Evolutionary conservation across 768 basidiomycete species (phyloP).

Genomic region (Tricholoma terreum): DNA sequence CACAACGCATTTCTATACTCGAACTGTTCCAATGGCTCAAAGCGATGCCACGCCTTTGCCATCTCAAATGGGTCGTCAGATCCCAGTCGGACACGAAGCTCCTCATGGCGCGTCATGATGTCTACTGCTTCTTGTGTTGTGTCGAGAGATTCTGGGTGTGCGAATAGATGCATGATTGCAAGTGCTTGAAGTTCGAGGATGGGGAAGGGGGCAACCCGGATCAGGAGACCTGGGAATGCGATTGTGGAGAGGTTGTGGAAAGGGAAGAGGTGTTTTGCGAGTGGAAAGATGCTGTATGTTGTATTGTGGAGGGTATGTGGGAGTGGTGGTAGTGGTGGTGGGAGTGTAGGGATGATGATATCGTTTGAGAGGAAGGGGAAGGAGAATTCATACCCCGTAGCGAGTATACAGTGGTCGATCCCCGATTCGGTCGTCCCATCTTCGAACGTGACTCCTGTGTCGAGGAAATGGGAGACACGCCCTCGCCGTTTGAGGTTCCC

Average conservation of each 20-base stretch:
- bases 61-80: slow-evolving; percentile 36
- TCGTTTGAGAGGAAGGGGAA: slow-evolving; percentile 57
- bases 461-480: slow-evolving; percentile 39
- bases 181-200: slow-evolving; percentile 76
- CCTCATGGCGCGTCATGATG: slow-evolving; percentile 47
- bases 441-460: slow-evolving; percentile 49
- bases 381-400: slow-evolving; percentile 69
- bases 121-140: slow-evolving; percentile 42
- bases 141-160: slow-evolving; percentile 49
- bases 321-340: slow-evolving; percentile 46
- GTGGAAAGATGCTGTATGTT: slow-evolving; percentile 63
- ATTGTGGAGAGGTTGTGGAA: slow-evolving; percentile 31
- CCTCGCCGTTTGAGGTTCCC: slow-evolving; percentile 40
- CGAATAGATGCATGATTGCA: slow-evolving; percentile 55
- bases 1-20: slow-evolving; percentile 62
- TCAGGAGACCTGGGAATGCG: slow-evolving; percentile 63
- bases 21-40: slow-evolving; percentile 56
- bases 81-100: slow-evolving; percentile 31
- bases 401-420: slow-evolving; percentile 65
- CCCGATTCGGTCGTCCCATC: slow-evolving; percentile 53
- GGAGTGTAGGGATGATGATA: slow-evolving; percentile 32
- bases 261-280: slow-evolving; percentile 70
- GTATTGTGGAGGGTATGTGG: slow-evolving; percentile 60
- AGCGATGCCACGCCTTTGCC: slow-evolving; percentile 54
- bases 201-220: slow-evolving; percentile 68